These are phyloP conservation scores for Penicillium sp. DNA, from an alignment of 2,329 filamentous ascomycete species.

Conservation along the genomic window DNA sequence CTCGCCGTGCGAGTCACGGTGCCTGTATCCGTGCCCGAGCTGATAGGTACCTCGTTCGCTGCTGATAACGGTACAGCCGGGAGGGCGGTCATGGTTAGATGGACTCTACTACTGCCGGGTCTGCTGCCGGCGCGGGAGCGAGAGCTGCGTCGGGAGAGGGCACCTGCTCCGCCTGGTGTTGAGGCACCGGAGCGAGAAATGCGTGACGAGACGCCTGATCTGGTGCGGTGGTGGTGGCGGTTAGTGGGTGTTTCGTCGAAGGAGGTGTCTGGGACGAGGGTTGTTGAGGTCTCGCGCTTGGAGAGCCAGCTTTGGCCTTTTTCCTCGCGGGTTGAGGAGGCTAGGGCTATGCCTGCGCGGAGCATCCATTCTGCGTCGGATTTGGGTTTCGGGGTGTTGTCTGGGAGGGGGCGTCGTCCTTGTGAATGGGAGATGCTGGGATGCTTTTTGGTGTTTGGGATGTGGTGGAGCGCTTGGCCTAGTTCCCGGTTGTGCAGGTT, in stretches of 20 bases:
- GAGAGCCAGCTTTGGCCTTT: slow-evolving; percentile 57
- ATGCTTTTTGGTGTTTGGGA: slow-evolving; percentile 4
- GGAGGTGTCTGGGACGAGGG: slow-evolving; percentile 38
- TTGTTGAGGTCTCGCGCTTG: slow-evolving; percentile 49
- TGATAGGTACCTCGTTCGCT: neutral
- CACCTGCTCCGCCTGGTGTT: slow-evolving; percentile 24
- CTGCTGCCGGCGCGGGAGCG: slow-evolving; percentile 28
- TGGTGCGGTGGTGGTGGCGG: slow-evolving; percentile 21
- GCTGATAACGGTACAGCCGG: slow-evolving; percentile 2
- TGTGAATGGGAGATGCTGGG: slow-evolving; percentile 1
- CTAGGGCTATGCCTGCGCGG: slow-evolving; percentile 49
- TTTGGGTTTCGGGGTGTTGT: slow-evolving; percentile 7
- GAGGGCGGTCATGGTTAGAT: slow-evolving; percentile 30
- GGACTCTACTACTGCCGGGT: slow-evolving; percentile 26
- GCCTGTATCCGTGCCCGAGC: neutral
- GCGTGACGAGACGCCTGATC: slow-evolving; percentile 19
- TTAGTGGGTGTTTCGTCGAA: slow-evolving; percentile 24
- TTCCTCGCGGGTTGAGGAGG: slow-evolving; percentile 49
- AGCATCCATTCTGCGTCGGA: slow-evolving; percentile 51
- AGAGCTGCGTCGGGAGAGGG: slow-evolving; percentile 26
- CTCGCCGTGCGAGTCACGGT: slow-evolving; percentile 5
- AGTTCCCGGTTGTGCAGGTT: slow-evolving; percentile 25
- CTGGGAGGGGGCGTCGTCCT: slow-evolving; percentile 1
- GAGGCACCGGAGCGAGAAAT: slow-evolving; percentile 30
- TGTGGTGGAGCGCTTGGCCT: slow-evolving; percentile 21